These are phyloP conservation scores for Cryphonectria parasitica DNA, from an alignment of 2,329 filamentous ascomycete species.

Conservation along the genomic window DNA sequence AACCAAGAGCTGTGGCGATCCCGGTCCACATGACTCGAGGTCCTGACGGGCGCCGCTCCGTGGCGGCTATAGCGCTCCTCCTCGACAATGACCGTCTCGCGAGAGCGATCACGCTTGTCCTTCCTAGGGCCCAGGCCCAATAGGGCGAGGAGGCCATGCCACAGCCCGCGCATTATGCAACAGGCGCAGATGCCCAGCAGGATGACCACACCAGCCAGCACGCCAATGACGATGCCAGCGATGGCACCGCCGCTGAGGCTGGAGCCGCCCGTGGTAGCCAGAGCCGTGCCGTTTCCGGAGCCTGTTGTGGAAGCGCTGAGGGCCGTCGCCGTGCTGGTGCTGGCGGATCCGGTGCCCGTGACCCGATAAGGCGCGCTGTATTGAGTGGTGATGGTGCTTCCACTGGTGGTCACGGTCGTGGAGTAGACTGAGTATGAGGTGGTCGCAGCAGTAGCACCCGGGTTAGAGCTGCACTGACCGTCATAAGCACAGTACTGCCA, in stretches of 20 bases:
- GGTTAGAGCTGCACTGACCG: constrained; percentile 62
- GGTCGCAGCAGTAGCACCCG: constrained; percentile 44
- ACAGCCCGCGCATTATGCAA: constrained; percentile 68
- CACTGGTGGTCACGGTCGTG: constrained; percentile 46
- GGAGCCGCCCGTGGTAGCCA: constrained; percentile 42
- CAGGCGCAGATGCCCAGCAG: constrained; percentile 75
- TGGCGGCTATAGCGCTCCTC: constrained; percentile 65
- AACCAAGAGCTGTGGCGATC: constrained; percentile 28
- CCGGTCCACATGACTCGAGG: constrained; percentile 45
- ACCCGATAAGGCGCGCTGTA: constrained; percentile 56
- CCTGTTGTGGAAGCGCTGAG: constrained; percentile 51
- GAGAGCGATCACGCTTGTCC: constrained; percentile 47
- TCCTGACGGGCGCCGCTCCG: constrained; percentile 49
- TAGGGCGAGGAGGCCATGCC: constrained; percentile 61
- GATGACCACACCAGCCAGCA: constrained; percentile 67
- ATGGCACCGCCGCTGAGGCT: constrained; percentile 72
- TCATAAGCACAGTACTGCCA: constrained; percentile 68
- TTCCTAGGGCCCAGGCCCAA: constrained; percentile 62
- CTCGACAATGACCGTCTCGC: constrained; percentile 51
- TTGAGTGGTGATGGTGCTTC: constrained; percentile 56
- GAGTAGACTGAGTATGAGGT: constrained; percentile 34
- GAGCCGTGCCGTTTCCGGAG: constrained; percentile 41
- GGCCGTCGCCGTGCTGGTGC: constrained; percentile 58
- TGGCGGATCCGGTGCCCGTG: constrained; percentile 52
- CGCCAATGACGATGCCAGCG: constrained; percentile 79